A percentile compares a stretch with the other conserved stretches of the same genome.
phyloP scores from a whole-genome alignment of 495 filamentous ascomycete species.

The Lasiosphaeria miniovina region DNA sequence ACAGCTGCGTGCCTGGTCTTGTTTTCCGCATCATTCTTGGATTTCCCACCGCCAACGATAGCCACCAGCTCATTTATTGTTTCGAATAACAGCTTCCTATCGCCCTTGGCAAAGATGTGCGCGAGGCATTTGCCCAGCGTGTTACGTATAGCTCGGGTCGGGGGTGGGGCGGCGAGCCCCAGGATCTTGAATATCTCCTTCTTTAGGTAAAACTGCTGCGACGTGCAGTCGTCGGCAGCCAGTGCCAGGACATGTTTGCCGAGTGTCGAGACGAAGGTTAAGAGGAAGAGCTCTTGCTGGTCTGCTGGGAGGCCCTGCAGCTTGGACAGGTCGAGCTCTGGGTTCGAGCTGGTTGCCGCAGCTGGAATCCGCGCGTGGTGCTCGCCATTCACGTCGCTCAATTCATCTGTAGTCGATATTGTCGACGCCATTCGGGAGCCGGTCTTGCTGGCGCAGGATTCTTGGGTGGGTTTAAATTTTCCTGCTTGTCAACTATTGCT shows the following conservation, averaged over 20 bases:
- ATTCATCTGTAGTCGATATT: slow-evolving; percentile 21
- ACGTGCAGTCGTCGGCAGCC: slow-evolving; percentile 71
- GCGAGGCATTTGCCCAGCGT: slow-evolving; percentile 82
- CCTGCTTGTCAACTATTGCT: neutral
- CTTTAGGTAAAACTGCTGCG: slow-evolving; percentile 84
- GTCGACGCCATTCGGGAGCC: slow-evolving; percentile 15
- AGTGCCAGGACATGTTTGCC: slow-evolving; percentile 75
- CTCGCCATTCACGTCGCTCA: slow-evolving; percentile 24
- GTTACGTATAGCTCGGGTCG: slow-evolving; percentile 85
- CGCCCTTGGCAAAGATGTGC: slow-evolving; percentile 80
- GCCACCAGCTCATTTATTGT: slow-evolving; percentile 83
- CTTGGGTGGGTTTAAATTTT: neutral
- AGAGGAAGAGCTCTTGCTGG: slow-evolving; percentile 90
- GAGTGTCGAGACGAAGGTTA: slow-evolving; percentile 83
- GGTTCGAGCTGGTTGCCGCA: slow-evolving; percentile 39
- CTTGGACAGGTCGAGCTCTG: slow-evolving; percentile 80
- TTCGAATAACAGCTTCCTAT: slow-evolving; percentile 89
- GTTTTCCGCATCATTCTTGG: slow-evolving; percentile 65
- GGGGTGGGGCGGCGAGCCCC: slow-evolving; percentile 76
- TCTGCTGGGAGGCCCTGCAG: slow-evolving; percentile 87
- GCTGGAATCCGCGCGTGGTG: slow-evolving; percentile 18
- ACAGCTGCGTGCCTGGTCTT: slow-evolving; percentile 80
- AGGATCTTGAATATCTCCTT: slow-evolving; percentile 89
- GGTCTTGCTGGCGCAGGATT: neutral
- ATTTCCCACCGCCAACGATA: slow-evolving; percentile 73